Conservation (phyloP, 108 stramenopile species). For the Stephanodiscus minutulus region DNA sequence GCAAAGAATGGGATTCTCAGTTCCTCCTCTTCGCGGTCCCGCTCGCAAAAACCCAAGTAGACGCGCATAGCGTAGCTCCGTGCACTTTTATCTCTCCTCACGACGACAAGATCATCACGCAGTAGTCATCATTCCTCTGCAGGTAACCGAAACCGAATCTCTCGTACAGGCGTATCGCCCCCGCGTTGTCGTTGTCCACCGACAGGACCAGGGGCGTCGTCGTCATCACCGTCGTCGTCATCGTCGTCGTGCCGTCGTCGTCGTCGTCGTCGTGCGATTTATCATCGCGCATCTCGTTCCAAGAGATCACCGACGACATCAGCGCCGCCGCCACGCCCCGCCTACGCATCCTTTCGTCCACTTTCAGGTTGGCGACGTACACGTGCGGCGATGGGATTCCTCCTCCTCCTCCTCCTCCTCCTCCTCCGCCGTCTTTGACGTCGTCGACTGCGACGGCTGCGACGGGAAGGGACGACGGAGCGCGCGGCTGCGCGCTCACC, state of each 20-base stretch:
- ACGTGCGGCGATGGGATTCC: conserved; percentile 27
- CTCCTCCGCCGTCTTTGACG: too few relatives aligned
- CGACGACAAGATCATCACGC: conserved; percentile 23
- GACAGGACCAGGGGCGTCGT: conserved; percentile 25
- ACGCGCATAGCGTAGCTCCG: background rate
- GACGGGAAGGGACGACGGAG: too few relatives aligned
- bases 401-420: too few relatives aligned
- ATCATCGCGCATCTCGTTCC: conserved; percentile 4
- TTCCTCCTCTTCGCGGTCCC: too few relatives aligned
- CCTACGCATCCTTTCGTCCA: conserved; percentile 15
- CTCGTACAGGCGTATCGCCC: conserved; percentile 31
- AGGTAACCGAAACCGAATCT: conserved; percentile 42
- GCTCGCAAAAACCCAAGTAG: too few relatives aligned
- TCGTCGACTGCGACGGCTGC: background rate
- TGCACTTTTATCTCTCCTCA: background rate
- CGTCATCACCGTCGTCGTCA: too few relatives aligned
- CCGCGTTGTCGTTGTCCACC: conserved; percentile 38
- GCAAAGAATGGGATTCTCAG: too few relatives aligned
- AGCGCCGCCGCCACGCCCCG: conserved; percentile 32
- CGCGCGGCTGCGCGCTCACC: conserved; percentile 25
- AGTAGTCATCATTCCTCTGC: conserved; percentile 22
- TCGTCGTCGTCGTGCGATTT: too few relatives aligned
- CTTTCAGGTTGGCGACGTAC: conserved; percentile 34
- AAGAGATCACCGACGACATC: conserved; percentile 15
- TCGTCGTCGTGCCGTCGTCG: background rate